Percentiles rank a stretch among this genome's conserved stretches.
Evolutionary conservation across 2,329 filamentous ascomycete genomes (phyloP).

Genomic region (Paecilomyces variotii): DNA sequence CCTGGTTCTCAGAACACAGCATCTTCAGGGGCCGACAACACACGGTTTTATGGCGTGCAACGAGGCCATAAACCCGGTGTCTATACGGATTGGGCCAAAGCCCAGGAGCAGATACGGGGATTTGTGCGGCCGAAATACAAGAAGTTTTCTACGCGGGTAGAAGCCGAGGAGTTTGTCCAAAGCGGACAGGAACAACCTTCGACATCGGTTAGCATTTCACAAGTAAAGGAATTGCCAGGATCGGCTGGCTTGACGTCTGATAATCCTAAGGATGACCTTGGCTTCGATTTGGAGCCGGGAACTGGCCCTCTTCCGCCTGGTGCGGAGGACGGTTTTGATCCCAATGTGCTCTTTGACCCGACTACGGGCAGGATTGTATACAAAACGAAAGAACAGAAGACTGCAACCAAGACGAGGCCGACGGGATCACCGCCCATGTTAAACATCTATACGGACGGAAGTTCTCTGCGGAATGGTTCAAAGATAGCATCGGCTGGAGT

Average conservation of each 20-base stretch:
- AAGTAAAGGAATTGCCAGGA: conserved; percentile 6
- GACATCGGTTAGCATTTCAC: background rate
- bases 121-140: conserved; percentile 62
- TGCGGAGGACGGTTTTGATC: conserved; percentile 55
- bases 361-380: conserved; percentile 47
- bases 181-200: conserved; percentile 25
- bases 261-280: conserved; percentile 35
- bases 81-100: conserved; percentile 61
- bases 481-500: conserved; percentile 50
- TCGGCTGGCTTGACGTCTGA: conserved; percentile 34
- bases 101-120: conserved; percentile 64
- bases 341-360: conserved; percentile 47
- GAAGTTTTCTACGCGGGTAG: conserved; percentile 58
- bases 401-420: conserved; percentile 37
- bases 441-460: conserved; percentile 58
- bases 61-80: conserved; percentile 52
- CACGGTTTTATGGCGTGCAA: conserved; percentile 55
- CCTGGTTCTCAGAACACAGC: conserved; percentile 25
- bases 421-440: conserved; percentile 43
- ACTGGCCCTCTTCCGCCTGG: conserved; percentile 48
- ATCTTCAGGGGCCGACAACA: conserved; percentile 26
- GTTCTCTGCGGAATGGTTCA: conserved; percentile 51
- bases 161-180: conserved; percentile 70
- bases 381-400: conserved; percentile 46
- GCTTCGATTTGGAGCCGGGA: conserved; percentile 42